Percentiles rank a stretch among this genome's conserved stretches.
Evolutionary conservation across 257 asterid species (phyloP).

Genomic region (Rehmannia glutinosa): DNA sequence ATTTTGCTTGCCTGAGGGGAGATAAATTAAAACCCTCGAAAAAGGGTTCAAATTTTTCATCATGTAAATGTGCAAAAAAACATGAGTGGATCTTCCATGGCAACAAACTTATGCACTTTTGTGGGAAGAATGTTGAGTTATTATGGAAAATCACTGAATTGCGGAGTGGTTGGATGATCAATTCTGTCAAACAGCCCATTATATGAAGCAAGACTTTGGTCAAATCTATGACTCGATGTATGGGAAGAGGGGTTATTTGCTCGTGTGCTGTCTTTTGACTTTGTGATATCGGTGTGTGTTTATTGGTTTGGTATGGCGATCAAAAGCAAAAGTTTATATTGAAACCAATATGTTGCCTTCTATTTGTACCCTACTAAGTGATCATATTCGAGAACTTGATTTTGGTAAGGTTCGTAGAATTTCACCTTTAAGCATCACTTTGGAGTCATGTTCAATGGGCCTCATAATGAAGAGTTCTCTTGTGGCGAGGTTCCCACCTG

Average conservation of each 20-base stretch:
- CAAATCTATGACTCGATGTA: conserved; percentile 56
- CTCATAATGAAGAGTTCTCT: conserved; percentile 86
- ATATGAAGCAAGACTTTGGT: conserved; percentile 55
- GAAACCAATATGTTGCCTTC: conserved; percentile 84
- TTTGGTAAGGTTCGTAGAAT: conserved; percentile 87
- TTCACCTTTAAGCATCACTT: conserved; percentile 86
- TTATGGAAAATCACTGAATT: conserved; percentile 64
- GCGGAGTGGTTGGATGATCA: conserved; percentile 55
- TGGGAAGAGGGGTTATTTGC: conserved; percentile 91
- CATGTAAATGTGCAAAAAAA: conserved; percentile 54
- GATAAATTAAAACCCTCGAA: conserved; percentile 26
- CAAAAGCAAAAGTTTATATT: conserved; percentile 66
- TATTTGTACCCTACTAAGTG: conserved; percentile 63
- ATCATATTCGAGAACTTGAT: conserved; percentile 71
- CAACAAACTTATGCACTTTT: conserved; percentile 51
- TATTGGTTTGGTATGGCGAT: conserved; percentile 76
- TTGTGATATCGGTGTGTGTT: conserved; percentile 81
- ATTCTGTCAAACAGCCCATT: conserved; percentile 67
- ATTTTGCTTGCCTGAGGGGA: conserved; percentile 25
- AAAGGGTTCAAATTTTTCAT: conserved; percentile 31
- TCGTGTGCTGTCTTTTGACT: conserved; percentile 68
- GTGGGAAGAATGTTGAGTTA: conserved; percentile 57
- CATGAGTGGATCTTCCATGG: conserved; percentile 72
- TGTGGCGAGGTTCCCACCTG: conserved; percentile 81
- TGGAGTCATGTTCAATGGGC: conserved; percentile 95